Base-by-base conservation (phyloP, 805 yeast species). In the Candida coleopterorum region DNA sequence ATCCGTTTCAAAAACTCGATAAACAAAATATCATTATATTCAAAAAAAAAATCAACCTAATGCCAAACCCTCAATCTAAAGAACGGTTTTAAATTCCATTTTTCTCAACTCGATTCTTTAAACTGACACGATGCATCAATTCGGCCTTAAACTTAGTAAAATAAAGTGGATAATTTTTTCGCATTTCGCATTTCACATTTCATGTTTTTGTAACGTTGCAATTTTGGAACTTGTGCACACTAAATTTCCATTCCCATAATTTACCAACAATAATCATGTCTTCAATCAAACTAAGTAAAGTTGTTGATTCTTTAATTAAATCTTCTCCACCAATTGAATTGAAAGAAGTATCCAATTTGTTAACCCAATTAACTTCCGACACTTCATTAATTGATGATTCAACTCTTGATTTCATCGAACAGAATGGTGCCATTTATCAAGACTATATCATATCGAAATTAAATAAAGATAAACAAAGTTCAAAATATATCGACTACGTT, bases 401-500 rank as follows among this genome's bases (percentile, higher is more conserved):
- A 5, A 38, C 64, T 20, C 63, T 58, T 25, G 40, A 49, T 7
- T 57, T 48, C 36, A 45, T 63, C 18, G 54, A 51, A 29, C 50
- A 48, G 12, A 53, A 49, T 16, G 62, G 63, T 4, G 54, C 53
- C 1, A 50, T 62, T 5, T 52, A 64, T 26, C 52, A 66, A 1
- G 50, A 48, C 2, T 56, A 54, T 41, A 53, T 67, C 33, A 69
- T 67, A 17, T 51, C 59, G 30, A 50, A 53, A 29, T 48, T 46
- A 39, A 66, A 59, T 42, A 64, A 63, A 40, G 59, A 55, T 34
- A 29, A 44, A 4, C 33, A 34, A 14, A 52, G 65, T 4, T 54
- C 77, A 11, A 79, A 77, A 49, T 70, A 61, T 44, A 49, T 70
- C 45, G 94, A 85, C 50, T 72, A 70, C 21, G 58, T 58, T 1